A percentile compares a stretch with the other conserved stretches of the same genome.
Evolutionary conservation across 139 green algal species (phyloP).

Genomic region (Volvox africanus): DNA sequence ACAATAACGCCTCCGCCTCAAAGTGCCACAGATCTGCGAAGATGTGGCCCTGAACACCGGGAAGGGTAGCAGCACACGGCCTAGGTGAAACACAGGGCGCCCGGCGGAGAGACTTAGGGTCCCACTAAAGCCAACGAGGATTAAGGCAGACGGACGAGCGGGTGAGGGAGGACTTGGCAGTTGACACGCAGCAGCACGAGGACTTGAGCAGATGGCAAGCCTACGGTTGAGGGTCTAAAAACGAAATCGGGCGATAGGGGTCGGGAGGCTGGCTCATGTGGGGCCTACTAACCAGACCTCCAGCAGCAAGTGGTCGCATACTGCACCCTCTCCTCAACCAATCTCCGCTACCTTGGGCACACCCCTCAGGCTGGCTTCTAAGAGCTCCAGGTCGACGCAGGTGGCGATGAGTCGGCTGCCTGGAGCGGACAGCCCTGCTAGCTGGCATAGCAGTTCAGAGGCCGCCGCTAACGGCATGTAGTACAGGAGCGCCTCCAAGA

Average conservation of each 20-base stretch:
- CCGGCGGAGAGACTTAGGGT: too few species aligned
- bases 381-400: constrained; percentile 56
- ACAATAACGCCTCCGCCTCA: constrained; percentile 12
- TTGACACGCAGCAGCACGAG: too few species aligned
- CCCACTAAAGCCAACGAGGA: background rate
- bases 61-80: background rate
- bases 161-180: too few species aligned
- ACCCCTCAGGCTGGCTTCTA: constrained; percentile 33
- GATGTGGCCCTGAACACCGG: constrained; percentile 35
- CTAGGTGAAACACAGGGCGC: background rate
- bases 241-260: too few species aligned
- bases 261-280: too few species aligned
- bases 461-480: constrained; percentile 53
- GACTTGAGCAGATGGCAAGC: background rate
- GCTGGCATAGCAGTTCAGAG: background rate
- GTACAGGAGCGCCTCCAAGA: constrained; percentile 59
- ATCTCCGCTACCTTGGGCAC: constrained; percentile 9
- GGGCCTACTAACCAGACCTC: background rate
- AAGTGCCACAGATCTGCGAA: constrained; percentile 64
- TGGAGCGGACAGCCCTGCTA: constrained; percentile 32
- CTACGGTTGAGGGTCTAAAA: background rate
- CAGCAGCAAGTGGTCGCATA: too few species aligned
- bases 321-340: background rate
- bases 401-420: constrained; percentile 54
- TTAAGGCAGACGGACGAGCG: too few species aligned